phyloP scores from a whole-genome alignment of 1,139 yeast species.

The Sugiyamaella japonica region DNA sequence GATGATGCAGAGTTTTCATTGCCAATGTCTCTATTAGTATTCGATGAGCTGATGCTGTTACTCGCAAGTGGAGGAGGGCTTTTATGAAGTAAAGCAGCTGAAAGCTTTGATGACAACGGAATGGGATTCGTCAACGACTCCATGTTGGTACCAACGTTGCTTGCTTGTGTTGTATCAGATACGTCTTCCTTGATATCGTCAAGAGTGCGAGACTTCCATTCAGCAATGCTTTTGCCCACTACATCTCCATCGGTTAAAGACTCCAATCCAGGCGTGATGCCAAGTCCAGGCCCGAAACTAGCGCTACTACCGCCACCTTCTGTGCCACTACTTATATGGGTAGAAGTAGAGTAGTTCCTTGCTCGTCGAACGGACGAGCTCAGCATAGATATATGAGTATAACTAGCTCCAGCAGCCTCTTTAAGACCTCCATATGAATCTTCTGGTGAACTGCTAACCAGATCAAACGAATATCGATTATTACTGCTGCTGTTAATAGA shows the following conservation, averaged over 20 bases:
- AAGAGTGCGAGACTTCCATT: constrained; percentile 18
- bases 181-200: constrained; percentile 23
- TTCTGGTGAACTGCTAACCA: constrained; percentile 24
- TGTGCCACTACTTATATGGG: constrained; percentile 17
- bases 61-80: neutral
- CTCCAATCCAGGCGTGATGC: neutral
- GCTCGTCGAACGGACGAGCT: constrained; percentile 13
- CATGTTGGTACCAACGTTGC: neutral
- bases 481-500: neutral
- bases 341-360: constrained; percentile 14
- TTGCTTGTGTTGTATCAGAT: constrained; percentile 8
- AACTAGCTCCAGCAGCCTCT: constrained; percentile 22
- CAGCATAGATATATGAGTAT: constrained; percentile 24
- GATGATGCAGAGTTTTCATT: neutral
- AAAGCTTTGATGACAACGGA: constrained; percentile 9
- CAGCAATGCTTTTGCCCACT: constrained; percentile 15
- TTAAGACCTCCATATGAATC: constrained; percentile 22
- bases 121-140: neutral
- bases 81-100: constrained; percentile 10
- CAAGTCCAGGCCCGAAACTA: neutral
- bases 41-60: constrained; percentile 1
- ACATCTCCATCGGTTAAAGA: constrained; percentile 6
- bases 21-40: neutral
- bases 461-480: constrained; percentile 15
- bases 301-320: constrained; percentile 16